Evolutionary conservation across 768 basidiomycete species (phyloP).

Genomic region (Collybia nuda): DNA sequence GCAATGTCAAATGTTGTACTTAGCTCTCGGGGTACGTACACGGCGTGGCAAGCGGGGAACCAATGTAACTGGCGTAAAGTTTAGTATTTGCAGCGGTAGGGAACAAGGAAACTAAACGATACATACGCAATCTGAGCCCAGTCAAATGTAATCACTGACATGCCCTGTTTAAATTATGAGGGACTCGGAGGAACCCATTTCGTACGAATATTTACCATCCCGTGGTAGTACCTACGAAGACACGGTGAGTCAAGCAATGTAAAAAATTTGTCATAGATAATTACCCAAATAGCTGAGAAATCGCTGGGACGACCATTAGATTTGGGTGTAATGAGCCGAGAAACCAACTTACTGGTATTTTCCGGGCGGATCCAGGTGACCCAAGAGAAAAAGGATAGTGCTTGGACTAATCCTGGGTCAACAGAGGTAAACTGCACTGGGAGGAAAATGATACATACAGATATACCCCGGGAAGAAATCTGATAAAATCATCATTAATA

Average conservation of each 20-base stretch:
- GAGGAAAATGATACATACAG: constrained; percentile 25
- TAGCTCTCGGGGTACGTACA: constrained; percentile 27
- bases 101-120: neutral
- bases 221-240: constrained; percentile 35
- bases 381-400: constrained; percentile 58
- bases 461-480: constrained; percentile 42
- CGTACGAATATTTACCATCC: constrained; percentile 44
- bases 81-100: neutral
- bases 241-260: neutral
- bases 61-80: constrained; percentile 33
- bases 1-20: neutral
- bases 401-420: constrained; percentile 32
- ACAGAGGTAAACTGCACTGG: neutral
- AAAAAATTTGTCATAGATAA: constrained; percentile 5
- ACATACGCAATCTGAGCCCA: constrained; percentile 62
- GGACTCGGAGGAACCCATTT: constrained; percentile 35
- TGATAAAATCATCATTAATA: constrained; percentile 21
- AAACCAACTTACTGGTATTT: constrained; percentile 36
- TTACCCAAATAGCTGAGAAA: constrained; percentile 49
- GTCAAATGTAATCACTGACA: constrained; percentile 49
- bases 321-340: neutral
- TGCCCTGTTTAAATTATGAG: constrained; percentile 26
- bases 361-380: constrained; percentile 55
- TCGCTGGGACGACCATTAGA: constrained; percentile 22
- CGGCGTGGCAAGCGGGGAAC: constrained; percentile 52